Conservation (phyloP, 139 green algal species). For the Penium margaritaceum region DNA sequence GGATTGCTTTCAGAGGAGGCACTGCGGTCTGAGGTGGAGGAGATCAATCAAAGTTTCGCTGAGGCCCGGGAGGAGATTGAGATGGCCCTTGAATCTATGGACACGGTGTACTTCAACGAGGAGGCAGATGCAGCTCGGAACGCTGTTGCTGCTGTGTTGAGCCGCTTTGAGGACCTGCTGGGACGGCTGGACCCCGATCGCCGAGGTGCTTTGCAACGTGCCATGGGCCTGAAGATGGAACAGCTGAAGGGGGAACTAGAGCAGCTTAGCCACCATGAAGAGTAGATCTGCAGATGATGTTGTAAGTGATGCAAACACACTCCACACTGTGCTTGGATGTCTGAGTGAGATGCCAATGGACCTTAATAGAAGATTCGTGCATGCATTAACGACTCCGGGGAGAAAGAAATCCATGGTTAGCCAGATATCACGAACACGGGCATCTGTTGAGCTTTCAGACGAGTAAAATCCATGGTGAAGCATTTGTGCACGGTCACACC, state of each 20-base stretch:
- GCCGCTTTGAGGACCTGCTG: constrained; percentile 8
- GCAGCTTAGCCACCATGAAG: no score
- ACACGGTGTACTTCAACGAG: constrained; percentile 52
- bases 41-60: constrained; percentile 43
- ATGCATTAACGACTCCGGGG: no score
- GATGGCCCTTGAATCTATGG: constrained; percentile 38
- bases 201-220: constrained; percentile 23
- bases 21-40: constrained; percentile 20
- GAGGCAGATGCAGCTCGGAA: constrained; percentile 32
- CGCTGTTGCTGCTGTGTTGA: constrained; percentile 9
- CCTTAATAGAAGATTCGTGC: no score
- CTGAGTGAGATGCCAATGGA: no score
- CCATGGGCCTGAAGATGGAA: constrained; percentile 52
- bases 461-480: no score
- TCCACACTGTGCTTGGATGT: no score
- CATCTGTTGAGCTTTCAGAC: no score
- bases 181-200: neutral
- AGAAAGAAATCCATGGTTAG: no score
- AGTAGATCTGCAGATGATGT: no score
- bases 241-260: constrained; percentile 48
- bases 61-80: constrained; percentile 51
- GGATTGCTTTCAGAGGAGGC: constrained; percentile 8
- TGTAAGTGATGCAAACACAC: no score
- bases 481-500: no score
- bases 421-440: no score